These are phyloP conservation scores for Austroboletus novae-zelandiae DNA, from an alignment of 1,284 basidiomycete genomes.

Conservation along the genomic window DNA sequence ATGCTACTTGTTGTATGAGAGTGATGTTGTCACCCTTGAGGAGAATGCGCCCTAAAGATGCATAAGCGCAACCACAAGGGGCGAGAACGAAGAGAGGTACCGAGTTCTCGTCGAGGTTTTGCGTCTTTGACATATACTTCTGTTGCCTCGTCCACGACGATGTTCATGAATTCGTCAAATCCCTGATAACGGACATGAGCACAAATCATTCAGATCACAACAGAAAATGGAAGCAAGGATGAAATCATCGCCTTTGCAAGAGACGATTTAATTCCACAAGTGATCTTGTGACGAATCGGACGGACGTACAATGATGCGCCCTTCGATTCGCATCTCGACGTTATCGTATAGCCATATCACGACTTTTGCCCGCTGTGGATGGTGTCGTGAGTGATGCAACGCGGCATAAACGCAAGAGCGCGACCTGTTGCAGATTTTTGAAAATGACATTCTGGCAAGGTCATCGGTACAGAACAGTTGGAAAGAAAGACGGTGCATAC, in stretches of 20 bases:
- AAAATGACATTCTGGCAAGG: constrained; percentile 91
- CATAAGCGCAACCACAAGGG: constrained; percentile 1
- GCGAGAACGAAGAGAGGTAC: constrained; percentile 35
- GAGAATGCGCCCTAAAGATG: constrained; percentile 76
- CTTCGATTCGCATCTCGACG: constrained; percentile 95
- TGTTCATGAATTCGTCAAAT: constrained; percentile 99
- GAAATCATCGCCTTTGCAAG: constrained; percentile 26
- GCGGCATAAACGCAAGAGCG: not conserved
- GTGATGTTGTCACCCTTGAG: constrained; percentile 97
- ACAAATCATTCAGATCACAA: not conserved
- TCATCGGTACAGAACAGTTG: constrained; percentile 17
- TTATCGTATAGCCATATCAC: constrained; percentile 98
- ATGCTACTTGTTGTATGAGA: constrained; percentile 76
- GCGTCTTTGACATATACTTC: constrained; percentile 91
- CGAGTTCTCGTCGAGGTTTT: constrained; percentile 80
- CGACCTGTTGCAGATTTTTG: constrained; percentile 91
- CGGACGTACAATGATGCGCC: constrained; percentile 87
- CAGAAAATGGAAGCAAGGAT: constrained; percentile 1
- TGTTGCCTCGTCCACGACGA: constrained; percentile 93
- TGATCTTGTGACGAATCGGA: constrained; percentile 19
- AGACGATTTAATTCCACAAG: constrained; percentile 28
- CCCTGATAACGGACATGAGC: constrained; percentile 55
- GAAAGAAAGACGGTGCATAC: constrained; percentile 48
- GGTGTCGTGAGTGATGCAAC: constrained; percentile 14
- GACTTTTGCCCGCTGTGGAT: constrained; percentile 74